Conservation (phyloP, 2,329 filamentous ascomycete species). For the Metarhizium anisopliae region DNA sequence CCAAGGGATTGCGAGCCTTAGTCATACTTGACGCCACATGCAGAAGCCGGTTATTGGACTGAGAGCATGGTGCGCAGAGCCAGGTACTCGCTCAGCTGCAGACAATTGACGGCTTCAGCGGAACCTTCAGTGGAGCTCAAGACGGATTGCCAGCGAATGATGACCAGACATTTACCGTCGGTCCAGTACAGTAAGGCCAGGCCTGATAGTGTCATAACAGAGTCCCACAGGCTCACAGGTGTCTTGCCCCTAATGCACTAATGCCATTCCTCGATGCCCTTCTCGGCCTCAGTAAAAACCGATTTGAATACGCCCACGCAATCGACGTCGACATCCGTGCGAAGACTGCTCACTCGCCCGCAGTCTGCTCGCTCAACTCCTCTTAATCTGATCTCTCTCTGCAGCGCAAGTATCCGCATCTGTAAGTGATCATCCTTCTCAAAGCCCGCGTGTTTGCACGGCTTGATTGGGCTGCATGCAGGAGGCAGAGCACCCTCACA, state of each 20-base stretch:
- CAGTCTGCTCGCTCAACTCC: background rate
- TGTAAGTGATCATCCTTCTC: background rate
- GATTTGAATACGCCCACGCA: background rate
- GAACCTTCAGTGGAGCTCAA: slow-evolving; percentile 1
- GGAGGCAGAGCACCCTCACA: background rate
- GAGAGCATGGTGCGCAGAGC: too few species aligned
- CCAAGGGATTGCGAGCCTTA: background rate
- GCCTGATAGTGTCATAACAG: background rate
- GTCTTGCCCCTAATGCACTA: background rate
- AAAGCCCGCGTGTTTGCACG: background rate
- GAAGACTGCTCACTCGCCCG: background rate
- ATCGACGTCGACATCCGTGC: background rate
- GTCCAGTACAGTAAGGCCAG: background rate
- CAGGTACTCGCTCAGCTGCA: too few species aligned
- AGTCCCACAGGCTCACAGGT: background rate
- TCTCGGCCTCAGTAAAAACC: background rate
- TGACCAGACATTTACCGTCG: background rate
- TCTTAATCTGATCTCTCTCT: background rate
- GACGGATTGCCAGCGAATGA: background rate
- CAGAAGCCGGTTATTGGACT: too few species aligned
- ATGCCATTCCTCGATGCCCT: background rate
- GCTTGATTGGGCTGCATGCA: background rate
- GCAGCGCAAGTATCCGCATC: background rate
- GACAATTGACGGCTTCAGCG: background rate
- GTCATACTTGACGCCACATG: background rate